Base-by-base conservation (phyloP, 306 rosid genomes). In the Cicer yamashitae region DNA sequence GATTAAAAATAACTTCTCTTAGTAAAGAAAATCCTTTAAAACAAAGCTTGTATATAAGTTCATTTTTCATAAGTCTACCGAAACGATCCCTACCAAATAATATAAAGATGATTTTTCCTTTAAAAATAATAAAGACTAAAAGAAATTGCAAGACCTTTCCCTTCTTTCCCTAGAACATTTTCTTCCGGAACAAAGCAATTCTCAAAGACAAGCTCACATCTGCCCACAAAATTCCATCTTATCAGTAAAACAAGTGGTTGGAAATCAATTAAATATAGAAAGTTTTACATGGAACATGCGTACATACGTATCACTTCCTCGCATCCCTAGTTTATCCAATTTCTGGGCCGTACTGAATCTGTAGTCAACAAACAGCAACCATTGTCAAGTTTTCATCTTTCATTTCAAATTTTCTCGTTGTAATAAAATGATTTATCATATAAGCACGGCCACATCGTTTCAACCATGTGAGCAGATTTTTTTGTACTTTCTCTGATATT, bases 151-250 rank as follows among this genome's bases (percentile, higher is more conserved):
- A 80, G 67, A 94, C 98, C 98, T 94, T 90, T 91, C 73, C 97
- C 98, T 80, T 88, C 96, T 81, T 91, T 79, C 75, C 97, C 98
- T 81, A 94, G 96, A 81, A 94, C 81, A 84, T 94, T 91, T 87
- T 91, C 96, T 43, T 89, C 88, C 30, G 98, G 97, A 76, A 94
- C 96, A 84, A 91, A 94, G 92, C 97, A 91, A 79, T 91, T 91
- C 80, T 94, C 98, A 40, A 94, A 94, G 79, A 94, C 98, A 78
- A 94, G 98, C 84, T 94, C 98, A 78, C 97, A 94, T 86, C 97
- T 94, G 93, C 74, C 34, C 54, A 78, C 70, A 85, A 52, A 79
- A 87, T 60, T 15, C 64, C 67, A 82, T 61, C 77, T 6, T 64
- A 63, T 89, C 70, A 90, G 90, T 64, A 63, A 53, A 82, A 38